Conservation (phyloP, 2,329 filamentous ascomycete species). For the Daldinia eschscholtzii region DNA sequence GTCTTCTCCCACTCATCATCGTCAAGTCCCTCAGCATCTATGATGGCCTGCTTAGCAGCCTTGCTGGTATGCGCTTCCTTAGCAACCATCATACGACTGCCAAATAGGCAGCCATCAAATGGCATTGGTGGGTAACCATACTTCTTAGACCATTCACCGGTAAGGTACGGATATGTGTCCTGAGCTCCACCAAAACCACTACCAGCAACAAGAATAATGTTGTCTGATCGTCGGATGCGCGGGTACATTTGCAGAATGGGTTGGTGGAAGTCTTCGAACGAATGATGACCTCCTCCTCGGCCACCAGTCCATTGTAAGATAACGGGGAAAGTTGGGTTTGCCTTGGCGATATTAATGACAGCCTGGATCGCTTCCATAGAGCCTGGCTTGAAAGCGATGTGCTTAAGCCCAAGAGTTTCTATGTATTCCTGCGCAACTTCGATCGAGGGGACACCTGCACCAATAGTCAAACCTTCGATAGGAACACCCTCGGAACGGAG, state of each 20-base stretch:
- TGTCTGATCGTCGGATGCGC: slow-evolving; percentile 85
- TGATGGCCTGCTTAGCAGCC: slow-evolving; percentile 90
- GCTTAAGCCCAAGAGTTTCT: slow-evolving; percentile 89
- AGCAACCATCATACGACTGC: slow-evolving; percentile 93
- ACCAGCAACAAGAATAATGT: slow-evolving; percentile 89
- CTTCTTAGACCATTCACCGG: slow-evolving; percentile 86
- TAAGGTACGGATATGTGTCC: slow-evolving; percentile 93
- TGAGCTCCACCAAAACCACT: slow-evolving; percentile 92
- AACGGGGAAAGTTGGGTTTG: slow-evolving; percentile 93
- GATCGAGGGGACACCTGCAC: slow-evolving; percentile 92
- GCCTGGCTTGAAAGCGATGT: slow-evolving; percentile 94
- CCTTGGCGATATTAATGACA: slow-evolving; percentile 92
- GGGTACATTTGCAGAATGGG: slow-evolving; percentile 92
- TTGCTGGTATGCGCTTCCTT: slow-evolving; percentile 92
- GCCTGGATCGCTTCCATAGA: slow-evolving; percentile 89
- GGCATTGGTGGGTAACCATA: slow-evolving; percentile 94
- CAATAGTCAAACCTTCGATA: slow-evolving; percentile 92
- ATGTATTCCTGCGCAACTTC: slow-evolving; percentile 96
- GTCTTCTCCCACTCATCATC: slow-evolving; percentile 92
- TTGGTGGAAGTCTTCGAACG: slow-evolving; percentile 94
- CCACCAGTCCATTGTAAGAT: slow-evolving; percentile 96
- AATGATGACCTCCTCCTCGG: slow-evolving; percentile 93
- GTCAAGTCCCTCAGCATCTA: slow-evolving; percentile 84
- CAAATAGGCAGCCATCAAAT: slow-evolving; percentile 91
- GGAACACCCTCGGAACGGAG: slow-evolving; percentile 87